Evolutionary conservation across 768 basidiomycete genomes (phyloP).

Genomic region (Suillus discolor): DNA sequence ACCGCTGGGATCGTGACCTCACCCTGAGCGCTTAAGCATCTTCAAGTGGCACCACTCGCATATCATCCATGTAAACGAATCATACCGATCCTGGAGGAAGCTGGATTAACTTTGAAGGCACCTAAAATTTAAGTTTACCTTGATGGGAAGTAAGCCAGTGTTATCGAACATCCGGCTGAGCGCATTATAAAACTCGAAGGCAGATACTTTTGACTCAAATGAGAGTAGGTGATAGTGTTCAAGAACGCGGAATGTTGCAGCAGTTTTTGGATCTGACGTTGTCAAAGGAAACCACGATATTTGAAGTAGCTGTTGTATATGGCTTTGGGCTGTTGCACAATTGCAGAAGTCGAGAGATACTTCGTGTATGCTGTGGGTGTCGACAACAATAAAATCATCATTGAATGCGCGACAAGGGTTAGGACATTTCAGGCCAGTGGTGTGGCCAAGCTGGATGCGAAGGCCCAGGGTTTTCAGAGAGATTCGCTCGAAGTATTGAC

Average conservation of each 20-base stretch:
- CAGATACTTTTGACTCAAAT: background rate
- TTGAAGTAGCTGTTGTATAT: background rate
- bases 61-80: too few species aligned
- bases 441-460: background rate
- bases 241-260: background rate
- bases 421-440: background rate
- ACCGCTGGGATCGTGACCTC: too few species aligned
- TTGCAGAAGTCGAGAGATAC: background rate
- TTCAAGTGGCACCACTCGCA: too few species aligned
- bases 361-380: background rate
- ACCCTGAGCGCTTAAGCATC: too few species aligned
- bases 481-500: too few species aligned
- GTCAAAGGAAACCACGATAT: background rate
- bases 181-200: background rate
- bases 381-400: background rate
- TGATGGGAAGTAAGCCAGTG: background rate
- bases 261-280: background rate
- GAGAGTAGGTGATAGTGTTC: background rate
- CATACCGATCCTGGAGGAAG: background rate
- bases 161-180: background rate
- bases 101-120: background rate
- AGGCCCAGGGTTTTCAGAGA: too few species aligned
- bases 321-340: background rate
- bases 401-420: background rate
- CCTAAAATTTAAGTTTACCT: background rate